Percentiles rank a stretch among this genome's conserved stretches.
These are phyloP conservation scores for Aspergillus clavatus DNA, from an alignment of 2,329 filamentous ascomycete species.

Conservation along the genomic window DNA sequence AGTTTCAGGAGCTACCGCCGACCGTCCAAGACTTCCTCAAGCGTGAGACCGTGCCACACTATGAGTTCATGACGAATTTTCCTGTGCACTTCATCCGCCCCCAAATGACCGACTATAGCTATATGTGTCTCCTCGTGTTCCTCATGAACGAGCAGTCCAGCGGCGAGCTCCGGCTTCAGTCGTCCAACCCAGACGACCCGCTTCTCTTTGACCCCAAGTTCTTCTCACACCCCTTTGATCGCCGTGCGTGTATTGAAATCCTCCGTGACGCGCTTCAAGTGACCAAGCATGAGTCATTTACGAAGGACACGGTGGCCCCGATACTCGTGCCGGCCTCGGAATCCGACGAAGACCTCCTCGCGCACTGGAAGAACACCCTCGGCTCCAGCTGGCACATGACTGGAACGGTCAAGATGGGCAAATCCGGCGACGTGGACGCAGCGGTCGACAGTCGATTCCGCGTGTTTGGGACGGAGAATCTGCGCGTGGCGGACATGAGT, in stretches of 20 bases:
- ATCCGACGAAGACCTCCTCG: conserved; percentile 51
- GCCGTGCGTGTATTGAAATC: conserved; percentile 46
- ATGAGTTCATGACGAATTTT: conserved; percentile 50
- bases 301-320: conserved; percentile 41
- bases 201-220: conserved; percentile 52
- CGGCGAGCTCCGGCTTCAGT: conserved; percentile 51
- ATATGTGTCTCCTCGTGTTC: conserved; percentile 44
- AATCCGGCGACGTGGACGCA: conserved; percentile 36
- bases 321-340: conserved; percentile 44
- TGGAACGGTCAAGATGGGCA: conserved; percentile 56
- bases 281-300: conserved; percentile 42
- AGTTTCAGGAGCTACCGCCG: conserved; percentile 49
- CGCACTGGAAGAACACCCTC: conserved; percentile 43
- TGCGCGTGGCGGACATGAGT: conserved; percentile 44
- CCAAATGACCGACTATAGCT: conserved; percentile 38
- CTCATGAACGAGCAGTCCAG: conserved; percentile 51
- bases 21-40: conserved; percentile 43
- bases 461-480: conserved; percentile 34
- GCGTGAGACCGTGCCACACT: conserved; percentile 52
- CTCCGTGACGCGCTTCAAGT: conserved; percentile 44
- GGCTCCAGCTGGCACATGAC: conserved; percentile 53
- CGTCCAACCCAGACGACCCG: conserved; percentile 48
- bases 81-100: conserved; percentile 42
- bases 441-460: conserved; percentile 46
- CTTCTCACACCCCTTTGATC: conserved; percentile 52